phyloP scores from a whole-genome alignment of 2,329 filamentous ascomycete species.

The Fusarium multiceps region DNA sequence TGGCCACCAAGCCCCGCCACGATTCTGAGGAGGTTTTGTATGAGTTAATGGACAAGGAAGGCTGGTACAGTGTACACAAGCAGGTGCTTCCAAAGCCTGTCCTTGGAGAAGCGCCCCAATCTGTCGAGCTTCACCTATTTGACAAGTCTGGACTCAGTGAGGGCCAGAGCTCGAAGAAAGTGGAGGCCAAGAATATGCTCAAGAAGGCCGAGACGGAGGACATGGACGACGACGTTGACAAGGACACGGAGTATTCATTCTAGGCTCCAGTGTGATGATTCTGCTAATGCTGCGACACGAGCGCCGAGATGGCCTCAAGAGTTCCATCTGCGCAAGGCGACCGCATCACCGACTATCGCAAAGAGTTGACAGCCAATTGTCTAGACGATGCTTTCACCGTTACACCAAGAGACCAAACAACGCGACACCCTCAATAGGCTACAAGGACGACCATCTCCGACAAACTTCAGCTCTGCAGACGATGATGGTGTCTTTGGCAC shows the following conservation, averaged over 20 bases:
- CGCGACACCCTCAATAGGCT: constrained; percentile 1
- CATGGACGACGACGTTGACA: neutral
- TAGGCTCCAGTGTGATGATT: constrained; percentile 12
- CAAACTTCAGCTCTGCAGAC: constrained; percentile 24
- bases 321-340: constrained; percentile 23
- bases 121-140: constrained; percentile 65
- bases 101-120: constrained; percentile 57
- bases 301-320: constrained; percentile 26
- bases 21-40: constrained; percentile 63
- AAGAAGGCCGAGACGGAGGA: constrained; percentile 1
- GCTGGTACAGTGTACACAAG: constrained; percentile 58
- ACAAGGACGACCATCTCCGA: neutral
- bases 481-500: constrained; percentile 13
- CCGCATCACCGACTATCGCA: constrained; percentile 8
- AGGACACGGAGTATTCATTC: neutral
- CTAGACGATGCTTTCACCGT: constrained; percentile 22
- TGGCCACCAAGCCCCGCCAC: constrained; percentile 68
- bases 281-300: constrained; percentile 5
- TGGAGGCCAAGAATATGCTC: neutral
- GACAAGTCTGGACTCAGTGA: constrained; percentile 50
- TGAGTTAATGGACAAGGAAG: constrained; percentile 56
- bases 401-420: constrained; percentile 7
- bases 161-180: constrained; percentile 18
- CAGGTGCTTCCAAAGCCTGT: constrained; percentile 59
- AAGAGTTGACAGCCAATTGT: constrained; percentile 34